These are phyloP conservation scores for Cymodocea nodosa DNA, from an alignment of 116 monocot species.

Conservation along the genomic window DNA sequence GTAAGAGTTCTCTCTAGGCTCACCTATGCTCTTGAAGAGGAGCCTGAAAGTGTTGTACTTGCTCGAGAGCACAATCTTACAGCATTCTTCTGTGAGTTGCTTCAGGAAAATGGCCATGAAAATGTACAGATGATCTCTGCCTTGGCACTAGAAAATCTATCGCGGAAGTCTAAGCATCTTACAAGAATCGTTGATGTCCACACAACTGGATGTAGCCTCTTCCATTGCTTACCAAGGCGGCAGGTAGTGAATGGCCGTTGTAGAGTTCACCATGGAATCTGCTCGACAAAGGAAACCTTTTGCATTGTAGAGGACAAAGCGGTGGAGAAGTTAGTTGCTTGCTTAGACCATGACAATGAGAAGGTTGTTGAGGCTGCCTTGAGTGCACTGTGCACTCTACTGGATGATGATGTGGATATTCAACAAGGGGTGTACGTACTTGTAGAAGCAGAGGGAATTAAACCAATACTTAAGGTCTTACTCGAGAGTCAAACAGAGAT, in stretches of 20 bases:
- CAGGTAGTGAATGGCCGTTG: slow-evolving; percentile 32
- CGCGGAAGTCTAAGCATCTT: slow-evolving; percentile 40
- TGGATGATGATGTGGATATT: slow-evolving; percentile 66
- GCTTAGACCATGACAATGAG: slow-evolving; percentile 65
- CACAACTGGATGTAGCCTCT: slow-evolving; percentile 23
- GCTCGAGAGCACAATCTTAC: slow-evolving; percentile 51
- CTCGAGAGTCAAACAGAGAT: slow-evolving; percentile 27
- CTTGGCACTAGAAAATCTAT: slow-evolving; percentile 65
- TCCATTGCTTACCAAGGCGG: slow-evolving; percentile 30
- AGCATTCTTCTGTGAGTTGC: slow-evolving; percentile 45
- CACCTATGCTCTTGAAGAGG: slow-evolving; percentile 50
- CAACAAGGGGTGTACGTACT: slow-evolving; percentile 55
- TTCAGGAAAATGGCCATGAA: slow-evolving; percentile 64
- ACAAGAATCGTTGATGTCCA: slow-evolving; percentile 31
- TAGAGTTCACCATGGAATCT: slow-evolving; percentile 54
- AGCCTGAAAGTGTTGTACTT: slow-evolving; percentile 30
- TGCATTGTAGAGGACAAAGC: slow-evolving; percentile 62
- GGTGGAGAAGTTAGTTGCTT: slow-evolving; percentile 67
- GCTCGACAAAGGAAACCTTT: slow-evolving; percentile 65
- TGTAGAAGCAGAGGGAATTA: slow-evolving; percentile 40
- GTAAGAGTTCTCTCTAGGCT: slow-evolving; percentile 58
- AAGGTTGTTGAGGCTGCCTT: slow-evolving; percentile 70
- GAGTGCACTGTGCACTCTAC: slow-evolving; percentile 70
- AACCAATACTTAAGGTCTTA: slow-evolving; percentile 47
- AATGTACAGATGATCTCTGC: slow-evolving; percentile 57